Conservation (phyloP, 805 yeast genomes). For the Schwanniomyces pseudopolymorphus region DNA sequence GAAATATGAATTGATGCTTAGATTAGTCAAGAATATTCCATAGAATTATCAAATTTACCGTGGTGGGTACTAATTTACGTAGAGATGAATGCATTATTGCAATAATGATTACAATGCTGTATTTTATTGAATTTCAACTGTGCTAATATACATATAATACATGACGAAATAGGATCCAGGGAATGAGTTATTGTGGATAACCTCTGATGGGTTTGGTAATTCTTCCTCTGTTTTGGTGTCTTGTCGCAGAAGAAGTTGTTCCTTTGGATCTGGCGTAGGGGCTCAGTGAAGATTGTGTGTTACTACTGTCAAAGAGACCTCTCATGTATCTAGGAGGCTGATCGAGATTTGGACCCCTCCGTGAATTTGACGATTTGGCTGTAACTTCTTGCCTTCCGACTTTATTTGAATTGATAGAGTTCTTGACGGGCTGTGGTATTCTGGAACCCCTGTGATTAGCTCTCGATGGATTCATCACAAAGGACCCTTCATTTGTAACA, state of each 20-base stretch:
- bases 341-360: conserved; percentile 36
- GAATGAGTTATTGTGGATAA: not conserved
- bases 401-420: conserved; percentile 3
- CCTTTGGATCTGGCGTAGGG: not conserved
- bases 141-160: not conserved
- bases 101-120: no score
- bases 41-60: no score
- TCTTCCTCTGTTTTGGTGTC: conserved; percentile 3
- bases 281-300: not conserved
- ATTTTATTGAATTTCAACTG: not conserved
- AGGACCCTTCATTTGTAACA: conserved; percentile 24
- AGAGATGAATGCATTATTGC: no score
- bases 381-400: conserved; percentile 1
- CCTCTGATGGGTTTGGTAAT: conserved; percentile 3
- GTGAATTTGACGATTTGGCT: conserved; percentile 3
- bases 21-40: conserved; percentile 12
- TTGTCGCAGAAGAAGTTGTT: not conserved
- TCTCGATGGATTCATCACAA: conserved; percentile 22
- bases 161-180: not conserved
- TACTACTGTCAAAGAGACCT: conserved; percentile 31
- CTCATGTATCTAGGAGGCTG: conserved; percentile 45
- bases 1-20: conserved; percentile 36
- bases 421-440: conserved; percentile 19
- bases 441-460: conserved; percentile 11
- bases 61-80: no score